A percentile compares a stretch with the other conserved stretches of the same genome.
These are phyloP conservation scores for Eleusine indica DNA, from an alignment of 176 grass and related monocot genomes.

Conservation along the genomic window DNA sequence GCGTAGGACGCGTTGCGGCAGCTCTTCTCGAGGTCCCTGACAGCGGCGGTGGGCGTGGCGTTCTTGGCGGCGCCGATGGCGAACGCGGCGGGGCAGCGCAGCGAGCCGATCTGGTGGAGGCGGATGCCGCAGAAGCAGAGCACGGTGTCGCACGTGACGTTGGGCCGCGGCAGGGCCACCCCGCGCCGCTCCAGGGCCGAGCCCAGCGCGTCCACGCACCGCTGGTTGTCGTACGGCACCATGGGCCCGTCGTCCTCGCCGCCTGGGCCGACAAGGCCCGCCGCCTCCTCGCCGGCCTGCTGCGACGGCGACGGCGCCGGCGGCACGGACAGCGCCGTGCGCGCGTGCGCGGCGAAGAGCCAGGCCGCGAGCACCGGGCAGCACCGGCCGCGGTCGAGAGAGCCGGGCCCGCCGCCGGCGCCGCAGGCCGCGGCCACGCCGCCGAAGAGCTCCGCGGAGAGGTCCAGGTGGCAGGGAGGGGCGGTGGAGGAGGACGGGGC, in stretches of 20 bases:
- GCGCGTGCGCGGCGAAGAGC: conserved; percentile 97
- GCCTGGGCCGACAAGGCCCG: conserved; percentile 4
- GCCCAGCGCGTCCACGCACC: conserved; percentile 86
- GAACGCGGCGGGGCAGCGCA: conserved; percentile 93
- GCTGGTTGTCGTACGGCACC: conserved; percentile 96
- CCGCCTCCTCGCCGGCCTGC: conserved; percentile 19
- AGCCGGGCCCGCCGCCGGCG: conserved; percentile 35
- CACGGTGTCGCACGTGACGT: conserved; percentile 83
- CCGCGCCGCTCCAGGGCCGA: conserved; percentile 69
- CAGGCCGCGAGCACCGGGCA: conserved; percentile 96
- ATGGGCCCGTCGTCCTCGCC: conserved; percentile 66
- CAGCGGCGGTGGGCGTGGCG: conserved; percentile 82
- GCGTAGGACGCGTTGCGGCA: conserved; percentile 92
- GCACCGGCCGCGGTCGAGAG: conserved; percentile 86
- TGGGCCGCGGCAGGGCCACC: conserved; percentile 68
- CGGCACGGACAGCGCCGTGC: conserved; percentile 72
- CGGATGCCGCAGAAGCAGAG: conserved; percentile 99
- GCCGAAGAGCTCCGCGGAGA: conserved; percentile 95
- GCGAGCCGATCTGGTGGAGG: conserved; percentile 96
- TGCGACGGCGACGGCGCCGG: conserved; percentile 42
- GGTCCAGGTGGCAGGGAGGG: conserved; percentile 86
- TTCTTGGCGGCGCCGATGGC: conserved; percentile 53
- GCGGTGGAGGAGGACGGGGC: conserved; percentile 49
- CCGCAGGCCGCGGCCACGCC: conserved; percentile 89
- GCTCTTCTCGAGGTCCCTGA: conserved; percentile 80